Evolutionary conservation across 306 rosid species (phyloP), one percentile per base, ranked within the genome.

Genomic region (Fagus sylvatica): DNA sequence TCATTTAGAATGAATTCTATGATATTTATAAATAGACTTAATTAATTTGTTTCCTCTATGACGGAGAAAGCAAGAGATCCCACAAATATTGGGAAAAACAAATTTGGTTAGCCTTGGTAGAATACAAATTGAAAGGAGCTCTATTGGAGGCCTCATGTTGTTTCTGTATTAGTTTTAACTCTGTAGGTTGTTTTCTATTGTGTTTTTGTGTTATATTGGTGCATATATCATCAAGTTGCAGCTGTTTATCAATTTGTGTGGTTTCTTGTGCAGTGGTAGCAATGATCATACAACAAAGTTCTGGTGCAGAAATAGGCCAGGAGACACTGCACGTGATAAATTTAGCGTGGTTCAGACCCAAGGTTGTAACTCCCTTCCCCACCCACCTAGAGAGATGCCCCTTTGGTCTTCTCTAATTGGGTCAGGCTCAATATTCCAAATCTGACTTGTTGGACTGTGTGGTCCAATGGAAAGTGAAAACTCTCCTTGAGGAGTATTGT

Each of bases 271-370:
- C 97, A 95, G 98, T 86, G 99, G 99, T 72, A 95, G 99, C 98
- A 89, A 93, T 81, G 98, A 95, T 88, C 99, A 95, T 76, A 91
- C 97, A 61, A 95, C 99, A 5, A 95, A 86, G 86, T 95, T 95
- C 84, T 95, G 99, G 98, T 91, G 98, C 82, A 84, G 99, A 88
- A 91, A 95, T 79, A 89, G 99, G 87, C 99, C 99, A 33, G 99
- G 99, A 43, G 99, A 95, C 88, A 86, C 87, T 62, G 88, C 81
- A 37, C 97, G 93, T 59, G 98, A 92, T 83, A 94, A 84, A 85
- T 90, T 84, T 80, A 89, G 84, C 86, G 82, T 79, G 79, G 92
- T 88, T 72, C 81, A 85, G 82, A 84, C 68, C 74, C 94, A 89
- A 89, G 97, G 97, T 90, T 78, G 54, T 71, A 60, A 71, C 70